Percentiles rank a stretch among this genome's conserved stretches.
phyloP scores from a whole-genome alignment of 768 basidiomycete genomes.

The Auricularia sp. region DNA sequence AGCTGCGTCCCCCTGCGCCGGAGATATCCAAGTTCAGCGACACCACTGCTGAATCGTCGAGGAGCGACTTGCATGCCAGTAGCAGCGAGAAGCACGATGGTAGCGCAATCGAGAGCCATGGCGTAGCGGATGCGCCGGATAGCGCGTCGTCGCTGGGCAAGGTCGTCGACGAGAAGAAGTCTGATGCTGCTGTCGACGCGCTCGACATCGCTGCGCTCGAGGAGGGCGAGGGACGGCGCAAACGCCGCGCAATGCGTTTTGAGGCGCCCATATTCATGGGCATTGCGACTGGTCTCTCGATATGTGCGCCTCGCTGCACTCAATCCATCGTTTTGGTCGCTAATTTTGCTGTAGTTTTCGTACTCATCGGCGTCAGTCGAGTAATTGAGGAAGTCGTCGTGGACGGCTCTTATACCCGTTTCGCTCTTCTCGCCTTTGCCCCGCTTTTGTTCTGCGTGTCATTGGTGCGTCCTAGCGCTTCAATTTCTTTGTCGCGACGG shows the following conservation, averaged over 20 bases:
- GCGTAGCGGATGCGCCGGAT: too few species aligned
- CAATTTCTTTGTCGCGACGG: too few species aligned
- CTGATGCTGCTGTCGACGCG: neutral
- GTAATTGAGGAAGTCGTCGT: slow-evolving; percentile 44
- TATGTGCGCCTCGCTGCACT: slow-evolving; percentile 11
- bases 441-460: slow-evolving; percentile 39
- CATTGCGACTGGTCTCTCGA: slow-evolving; percentile 22
- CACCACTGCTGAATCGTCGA: too few species aligned
- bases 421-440: slow-evolving; percentile 32
- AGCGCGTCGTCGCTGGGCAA: too few species aligned
- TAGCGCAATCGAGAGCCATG: too few species aligned
- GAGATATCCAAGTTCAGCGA: too few species aligned
- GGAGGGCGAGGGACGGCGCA: neutral
- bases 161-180: neutral
- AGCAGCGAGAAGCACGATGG: too few species aligned
- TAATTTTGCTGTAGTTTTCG: slow-evolving; percentile 28
- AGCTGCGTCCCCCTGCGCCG: too few species aligned
- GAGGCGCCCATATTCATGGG: slow-evolving; percentile 29
- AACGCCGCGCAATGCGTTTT: slow-evolving; percentile 19
- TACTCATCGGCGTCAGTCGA: slow-evolving; percentile 52
- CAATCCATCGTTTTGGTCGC: neutral
- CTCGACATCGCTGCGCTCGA: neutral
- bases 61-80: too few species aligned
- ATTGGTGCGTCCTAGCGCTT: slow-evolving; percentile 11
- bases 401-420: slow-evolving; percentile 32